Evolutionary conservation across 108 stramenopile genomes (phyloP), one percentile per base, ranked within the genome.

Genomic region (Skeletonema costatum): DNA sequence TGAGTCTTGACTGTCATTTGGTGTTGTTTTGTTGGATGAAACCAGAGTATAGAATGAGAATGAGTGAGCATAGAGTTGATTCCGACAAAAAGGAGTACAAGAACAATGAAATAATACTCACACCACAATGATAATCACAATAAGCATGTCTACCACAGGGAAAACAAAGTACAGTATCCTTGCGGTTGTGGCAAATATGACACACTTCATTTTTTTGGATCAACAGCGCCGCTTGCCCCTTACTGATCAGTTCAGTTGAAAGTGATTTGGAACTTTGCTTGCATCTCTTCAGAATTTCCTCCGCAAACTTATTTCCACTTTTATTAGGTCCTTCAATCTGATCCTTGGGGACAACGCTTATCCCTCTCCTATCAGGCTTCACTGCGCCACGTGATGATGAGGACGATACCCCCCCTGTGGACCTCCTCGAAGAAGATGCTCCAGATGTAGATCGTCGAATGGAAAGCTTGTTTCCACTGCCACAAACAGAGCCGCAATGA

Each of bases 121-220:
- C 35, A 70, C 77, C 68, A 68, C 86, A 77, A 73, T 94, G 93
- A 63, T 42, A 50, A 12, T 78, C 79, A 71, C 93, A 94, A 60
- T 74, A 88, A 0, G 63, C 32, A 81, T 94, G 93, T 46, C 32
- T 63, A 0, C 83, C 75, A 59, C 93, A 94, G 29, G 78, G 70
- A 72, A 94, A 90, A 12, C 69, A 60, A 41, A 81, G 38, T 1
- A 60, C 74, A n/a, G 71, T 59, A 13, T 76, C 32, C 46, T 76
- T 82, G 30, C 79, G 51, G 59, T 76, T 80, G 38, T 87, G 87
- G 65, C 93, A 93, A 46, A 91, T 80, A 62, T 93, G 93, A 75
- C 93, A 93, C 39, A 72, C 68, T 63, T 64, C 66, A 69, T 87
- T 78, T 46, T 19, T 29, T n/a, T 31, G 35, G 1, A 61, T 36